Evolutionary conservation across 495 filamentous ascomycete genomes (phyloP).

Genomic region (Xylaria telfairii): DNA sequence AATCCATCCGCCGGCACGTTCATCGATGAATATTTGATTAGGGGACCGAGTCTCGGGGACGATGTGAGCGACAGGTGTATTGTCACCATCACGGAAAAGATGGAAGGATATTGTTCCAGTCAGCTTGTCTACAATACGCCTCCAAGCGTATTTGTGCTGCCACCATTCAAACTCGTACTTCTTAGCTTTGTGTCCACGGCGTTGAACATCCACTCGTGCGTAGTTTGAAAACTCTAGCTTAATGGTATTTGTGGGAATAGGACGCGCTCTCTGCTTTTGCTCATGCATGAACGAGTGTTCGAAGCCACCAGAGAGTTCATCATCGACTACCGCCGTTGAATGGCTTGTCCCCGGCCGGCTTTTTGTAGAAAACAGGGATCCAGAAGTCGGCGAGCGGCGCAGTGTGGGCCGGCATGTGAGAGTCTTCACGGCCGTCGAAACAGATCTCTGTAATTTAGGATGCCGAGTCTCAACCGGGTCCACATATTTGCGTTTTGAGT

Average conservation of each 20-base stretch:
- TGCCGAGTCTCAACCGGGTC: slow-evolving; percentile 49
- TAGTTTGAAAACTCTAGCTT: slow-evolving; percentile 98
- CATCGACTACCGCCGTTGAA: slow-evolving; percentile 54
- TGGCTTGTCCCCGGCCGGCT: slow-evolving; percentile 53
- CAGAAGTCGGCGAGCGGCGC: slow-evolving; percentile 53
- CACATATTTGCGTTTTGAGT: slow-evolving; percentile 74
- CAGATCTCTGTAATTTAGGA: slow-evolving; percentile 67
- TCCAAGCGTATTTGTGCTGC: slow-evolving; percentile 87
- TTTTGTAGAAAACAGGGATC: slow-evolving; percentile 45
- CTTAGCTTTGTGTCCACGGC: slow-evolving; percentile 71
- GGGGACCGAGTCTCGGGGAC: slow-evolving; percentile 78
- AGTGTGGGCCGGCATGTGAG: slow-evolving; percentile 66
- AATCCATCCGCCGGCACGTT: slow-evolving; percentile 85
- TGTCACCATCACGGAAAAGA: slow-evolving; percentile 69
- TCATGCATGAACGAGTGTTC: slow-evolving; percentile 42
- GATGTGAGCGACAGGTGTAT: slow-evolving; percentile 77
- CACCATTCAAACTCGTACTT: slow-evolving; percentile 93
- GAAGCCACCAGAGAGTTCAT: slow-evolving; percentile 52
- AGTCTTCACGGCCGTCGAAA: slow-evolving; percentile 75
- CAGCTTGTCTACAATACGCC: slow-evolving; percentile 68
- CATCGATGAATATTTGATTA: slow-evolving; percentile 72
- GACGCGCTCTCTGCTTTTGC: slow-evolving; percentile 46
- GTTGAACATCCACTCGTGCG: slow-evolving; percentile 83
- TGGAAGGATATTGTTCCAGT: slow-evolving; percentile 73
- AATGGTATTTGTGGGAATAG: slow-evolving; percentile 71